Conservation (phyloP, 371 early-diverging fungal species). For the Umbelopsis sp. region DNA sequence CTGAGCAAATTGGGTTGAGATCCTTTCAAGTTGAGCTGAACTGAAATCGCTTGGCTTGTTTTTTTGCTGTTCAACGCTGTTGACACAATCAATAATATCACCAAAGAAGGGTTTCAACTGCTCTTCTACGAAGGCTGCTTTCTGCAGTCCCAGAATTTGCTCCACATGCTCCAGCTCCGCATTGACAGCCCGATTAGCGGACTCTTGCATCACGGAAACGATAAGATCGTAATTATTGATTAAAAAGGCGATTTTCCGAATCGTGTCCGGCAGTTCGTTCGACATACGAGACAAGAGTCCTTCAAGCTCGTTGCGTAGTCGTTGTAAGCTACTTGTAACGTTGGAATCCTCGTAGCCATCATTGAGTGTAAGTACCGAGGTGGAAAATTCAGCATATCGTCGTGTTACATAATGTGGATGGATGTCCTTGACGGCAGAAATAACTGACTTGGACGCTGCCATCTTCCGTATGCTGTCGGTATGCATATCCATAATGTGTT, state of each 20-base stretch:
- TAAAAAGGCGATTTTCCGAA: conserved; percentile 74
- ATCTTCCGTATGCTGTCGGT: conserved; percentile 81
- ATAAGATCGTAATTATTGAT: conserved; percentile 93
- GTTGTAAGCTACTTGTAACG: conserved; percentile 70
- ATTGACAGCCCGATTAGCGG: conserved; percentile 64
- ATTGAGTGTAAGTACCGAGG: conserved; percentile 85
- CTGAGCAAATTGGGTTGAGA: conserved; percentile 75
- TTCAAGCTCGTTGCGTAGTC: conserved; percentile 82
- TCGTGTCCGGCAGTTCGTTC: conserved; percentile 68
- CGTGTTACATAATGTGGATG: conserved; percentile 86
- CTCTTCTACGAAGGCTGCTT: conserved; percentile 83
- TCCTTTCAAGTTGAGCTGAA: conserved; percentile 53
- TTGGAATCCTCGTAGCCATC: conserved; percentile 85
- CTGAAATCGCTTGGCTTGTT: conserved; percentile 18
- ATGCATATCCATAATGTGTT: conserved; percentile 84
- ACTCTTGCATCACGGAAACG: conserved; percentile 77
- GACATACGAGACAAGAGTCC: conserved; percentile 71
- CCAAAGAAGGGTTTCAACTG: conserved; percentile 84
- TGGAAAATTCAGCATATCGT: conserved; percentile 88
- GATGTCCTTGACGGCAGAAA: conserved; percentile 65
- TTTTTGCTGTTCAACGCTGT: conserved; percentile 61
- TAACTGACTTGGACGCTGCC: conserved; percentile 59
- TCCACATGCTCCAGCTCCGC: conserved; percentile 77
- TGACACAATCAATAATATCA: conserved; percentile 74
- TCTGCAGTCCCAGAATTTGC: conserved; percentile 67